These are phyloP conservation scores for Aureobasidium sp. DNA, from an alignment of 2,329 filamentous ascomycete species.

Conservation along the genomic window DNA sequence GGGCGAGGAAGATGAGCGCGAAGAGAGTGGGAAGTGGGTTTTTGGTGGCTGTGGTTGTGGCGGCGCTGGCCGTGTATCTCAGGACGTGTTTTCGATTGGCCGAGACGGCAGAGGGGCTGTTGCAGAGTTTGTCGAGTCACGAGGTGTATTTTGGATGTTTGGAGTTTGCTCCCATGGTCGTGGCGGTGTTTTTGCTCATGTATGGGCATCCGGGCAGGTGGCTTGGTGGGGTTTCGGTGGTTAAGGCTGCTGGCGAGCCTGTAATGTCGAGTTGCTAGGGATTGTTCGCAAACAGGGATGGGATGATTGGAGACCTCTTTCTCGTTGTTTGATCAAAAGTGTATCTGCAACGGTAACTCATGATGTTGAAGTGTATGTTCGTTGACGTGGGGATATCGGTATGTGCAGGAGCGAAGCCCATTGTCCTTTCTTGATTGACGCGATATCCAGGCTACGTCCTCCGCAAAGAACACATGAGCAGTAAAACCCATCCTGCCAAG, in stretches of 20 bases:
- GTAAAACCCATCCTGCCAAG: no score
- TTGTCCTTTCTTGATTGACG: no score
- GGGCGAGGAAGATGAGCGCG: no score
- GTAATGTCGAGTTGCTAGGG: neutral
- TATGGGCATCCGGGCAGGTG: slow-evolving; percentile 37
- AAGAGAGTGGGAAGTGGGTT: slow-evolving; percentile 34
- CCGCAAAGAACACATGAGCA: no score
- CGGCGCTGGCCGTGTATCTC: slow-evolving; percentile 44
- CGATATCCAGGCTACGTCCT: no score
- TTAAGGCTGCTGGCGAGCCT: neutral
- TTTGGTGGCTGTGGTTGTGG: slow-evolving; percentile 33
- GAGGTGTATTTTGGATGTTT: slow-evolving; percentile 47
- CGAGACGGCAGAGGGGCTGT: slow-evolving; percentile 44
- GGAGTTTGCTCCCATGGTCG: slow-evolving; percentile 46
- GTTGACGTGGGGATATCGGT: no score
- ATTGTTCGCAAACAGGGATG: no score
- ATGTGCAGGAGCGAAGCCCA: no score
- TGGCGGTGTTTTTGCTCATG: slow-evolving; percentile 40
- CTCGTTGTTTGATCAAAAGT: no score
- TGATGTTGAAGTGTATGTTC: no score
- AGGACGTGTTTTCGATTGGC: slow-evolving; percentile 46
- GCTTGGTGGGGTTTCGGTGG: slow-evolving; percentile 17
- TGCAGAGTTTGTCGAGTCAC: slow-evolving; percentile 37
- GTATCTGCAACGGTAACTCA: no score
- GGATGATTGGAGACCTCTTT: no score